Percentiles rank a stretch among this genome's conserved stretches.
Evolutionary conservation across 2,329 filamentous ascomycete genomes (phyloP).

Genomic region (Aspergillus glaucus): DNA sequence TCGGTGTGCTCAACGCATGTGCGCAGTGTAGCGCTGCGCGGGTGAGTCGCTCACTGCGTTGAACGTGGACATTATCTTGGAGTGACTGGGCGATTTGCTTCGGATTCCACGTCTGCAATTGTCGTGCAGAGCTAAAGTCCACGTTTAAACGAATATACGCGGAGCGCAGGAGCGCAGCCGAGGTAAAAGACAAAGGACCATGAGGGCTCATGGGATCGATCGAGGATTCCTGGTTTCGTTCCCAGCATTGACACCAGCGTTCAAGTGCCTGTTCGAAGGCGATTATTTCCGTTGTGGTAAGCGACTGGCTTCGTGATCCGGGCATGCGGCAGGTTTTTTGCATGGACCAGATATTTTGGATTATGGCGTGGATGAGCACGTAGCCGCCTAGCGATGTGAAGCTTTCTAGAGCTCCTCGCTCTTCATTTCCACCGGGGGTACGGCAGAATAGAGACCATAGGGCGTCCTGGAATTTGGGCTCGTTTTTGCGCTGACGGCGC

Average conservation of each 20-base stretch:
- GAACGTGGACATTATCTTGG: slow-evolving; percentile 30
- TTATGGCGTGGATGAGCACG: slow-evolving; percentile 26
- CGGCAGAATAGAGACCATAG: slow-evolving; percentile 20
- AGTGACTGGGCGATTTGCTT: slow-evolving; percentile 25
- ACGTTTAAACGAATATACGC: slow-evolving; percentile 31
- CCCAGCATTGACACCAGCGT: slow-evolving; percentile 32
- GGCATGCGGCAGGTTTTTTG: slow-evolving; percentile 26
- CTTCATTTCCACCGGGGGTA: slow-evolving; percentile 2
- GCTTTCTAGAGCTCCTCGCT: slow-evolving; percentile 10
- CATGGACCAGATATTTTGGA: slow-evolving; percentile 30
- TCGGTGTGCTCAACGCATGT: slow-evolving; percentile 51
- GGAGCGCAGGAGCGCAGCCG: slow-evolving; percentile 25
- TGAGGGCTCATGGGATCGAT: slow-evolving; percentile 29
- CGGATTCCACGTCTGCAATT: slow-evolving; percentile 27
- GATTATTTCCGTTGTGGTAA: slow-evolving; percentile 19
- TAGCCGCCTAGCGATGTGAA: slow-evolving; percentile 29
- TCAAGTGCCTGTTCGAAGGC: slow-evolving; percentile 27
- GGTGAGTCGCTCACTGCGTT: slow-evolving; percentile 40
- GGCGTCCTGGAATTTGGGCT: slow-evolving; percentile 24
- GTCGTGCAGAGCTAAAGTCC: slow-evolving; percentile 27
- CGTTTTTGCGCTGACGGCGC: slow-evolving; percentile 15
- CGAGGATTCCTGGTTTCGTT: slow-evolving; percentile 29
- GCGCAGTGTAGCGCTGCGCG: slow-evolving; percentile 49
- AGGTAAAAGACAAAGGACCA: slow-evolving; percentile 29
- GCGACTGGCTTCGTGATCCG: slow-evolving; percentile 13